phyloP scores from a whole-genome alignment of 169 alveolate species.

The Cryptosporidium ryanae region DNA sequence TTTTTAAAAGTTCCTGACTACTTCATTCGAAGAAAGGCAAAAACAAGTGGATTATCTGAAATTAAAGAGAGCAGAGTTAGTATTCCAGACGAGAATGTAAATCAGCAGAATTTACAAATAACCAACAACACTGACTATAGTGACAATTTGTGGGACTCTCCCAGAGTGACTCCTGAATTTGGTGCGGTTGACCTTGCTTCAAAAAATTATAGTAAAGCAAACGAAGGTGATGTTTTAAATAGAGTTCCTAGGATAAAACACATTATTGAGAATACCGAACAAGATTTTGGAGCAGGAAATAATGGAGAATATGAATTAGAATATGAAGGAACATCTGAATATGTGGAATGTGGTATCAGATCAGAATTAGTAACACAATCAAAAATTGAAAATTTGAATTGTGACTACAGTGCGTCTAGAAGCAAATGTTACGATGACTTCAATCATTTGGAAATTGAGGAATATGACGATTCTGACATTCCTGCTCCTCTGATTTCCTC shows the following conservation, averaged over 20 bases:
- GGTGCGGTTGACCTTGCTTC: slow-evolving; percentile 16
- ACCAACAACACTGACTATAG: not conserved
- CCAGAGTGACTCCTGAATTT: slow-evolving; percentile 69
- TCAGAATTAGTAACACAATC: no score
- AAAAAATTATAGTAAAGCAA: not conserved
- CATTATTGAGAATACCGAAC: not conserved
- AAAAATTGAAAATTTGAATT: no score
- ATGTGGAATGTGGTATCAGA: no score
- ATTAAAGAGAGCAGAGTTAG: no score
- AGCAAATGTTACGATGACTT: not conserved
- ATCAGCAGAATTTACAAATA: no score
- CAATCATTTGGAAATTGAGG: not conserved
- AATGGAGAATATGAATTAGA: not conserved
- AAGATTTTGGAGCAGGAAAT: not conserved
- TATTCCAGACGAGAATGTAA: no score
- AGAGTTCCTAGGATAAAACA: slow-evolving; percentile 37
- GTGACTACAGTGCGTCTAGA: not conserved
- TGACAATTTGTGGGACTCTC: slow-evolving; percentile 64
- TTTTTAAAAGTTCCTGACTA: slow-evolving; percentile 49
- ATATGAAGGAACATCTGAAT: not conserved
- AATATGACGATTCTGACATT: not conserved
- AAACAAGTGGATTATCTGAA: no score
- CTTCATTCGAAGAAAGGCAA: slow-evolving; percentile 2
- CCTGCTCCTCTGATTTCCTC: slow-evolving; percentile 37
- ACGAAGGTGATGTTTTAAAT: not conserved